Evolutionary conservation across 2,329 filamentous ascomycete genomes (phyloP), one percentile per base, ranked within the genome.

Genomic region (Colletotrichum tropicale): DNA sequence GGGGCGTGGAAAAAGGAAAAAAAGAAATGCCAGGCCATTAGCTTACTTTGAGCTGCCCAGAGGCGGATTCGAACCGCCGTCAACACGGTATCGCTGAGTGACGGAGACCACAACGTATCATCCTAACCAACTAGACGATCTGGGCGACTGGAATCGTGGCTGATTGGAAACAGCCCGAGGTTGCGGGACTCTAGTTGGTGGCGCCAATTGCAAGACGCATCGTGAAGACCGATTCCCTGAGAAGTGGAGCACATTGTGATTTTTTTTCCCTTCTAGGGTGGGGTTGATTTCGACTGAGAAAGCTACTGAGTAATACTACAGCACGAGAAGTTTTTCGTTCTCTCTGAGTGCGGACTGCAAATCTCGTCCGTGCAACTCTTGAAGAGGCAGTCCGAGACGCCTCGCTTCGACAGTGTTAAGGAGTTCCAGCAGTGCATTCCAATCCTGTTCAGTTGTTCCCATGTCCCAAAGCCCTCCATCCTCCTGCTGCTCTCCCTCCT

Each of bases 121-220:
- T 69, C 66, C 66, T 69, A 69, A 69, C 55, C 66, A 69, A 69
- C 66, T 69, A 69, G 66, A 69, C 66, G 66, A 69, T 69, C 66
- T 69, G 66, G 66, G 66, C 66, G 21, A 69, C 16, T 30, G 12
- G 43, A 32, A 24, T 15, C 15, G 3, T 48, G 55, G n/a, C n/a
- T 15, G n/a, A 6, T 9, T 38, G 52, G 13, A 61, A 18, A 8
- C 9, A 13, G 3, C 6, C 0, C 8, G 8, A 18, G 12, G 28
- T 66, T 55, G 28, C 24, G 9, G 10, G 65, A 32, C 28, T 56
- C 65, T 56, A 56, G 28, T 21, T 34, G n/a, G 18, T 24, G 13
- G 18, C 9, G 48, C 66, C 30, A 58, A 38, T 58, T 6, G 48
- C 13, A 16, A 36, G 28, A 21, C 32, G n/a, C n/a, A 36, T 68